Percentiles rank a stretch among this genome's conserved stretches.
Conservation (phyloP, 163 green algal genomes). For the Volvox carteri region DNA sequence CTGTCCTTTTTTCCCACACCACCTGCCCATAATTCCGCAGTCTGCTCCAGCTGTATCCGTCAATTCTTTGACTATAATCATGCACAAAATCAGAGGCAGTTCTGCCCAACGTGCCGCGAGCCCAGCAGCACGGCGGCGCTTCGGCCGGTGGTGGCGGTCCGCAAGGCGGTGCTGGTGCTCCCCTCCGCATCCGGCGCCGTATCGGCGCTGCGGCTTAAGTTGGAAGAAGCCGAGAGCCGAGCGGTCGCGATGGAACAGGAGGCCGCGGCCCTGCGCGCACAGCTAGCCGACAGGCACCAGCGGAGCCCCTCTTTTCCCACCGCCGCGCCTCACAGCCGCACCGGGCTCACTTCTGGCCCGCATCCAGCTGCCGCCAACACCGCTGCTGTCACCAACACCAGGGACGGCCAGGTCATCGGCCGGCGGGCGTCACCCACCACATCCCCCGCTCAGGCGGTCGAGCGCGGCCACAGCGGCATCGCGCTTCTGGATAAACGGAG, state of each 20-base stretch:
- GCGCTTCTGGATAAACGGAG: too few species aligned
- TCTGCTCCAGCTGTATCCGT: constrained; percentile 53
- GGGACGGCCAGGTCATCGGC: not conserved
- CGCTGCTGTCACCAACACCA: not conserved
- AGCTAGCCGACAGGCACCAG: not conserved
- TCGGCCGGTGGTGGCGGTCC: not conserved
- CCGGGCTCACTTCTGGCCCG: not conserved
- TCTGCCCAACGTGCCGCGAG: constrained; percentile 36
- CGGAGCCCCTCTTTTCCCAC: too few species aligned
- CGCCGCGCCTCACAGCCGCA: too few species aligned
- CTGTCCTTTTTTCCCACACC: not conserved
- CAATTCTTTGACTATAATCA: not conserved
- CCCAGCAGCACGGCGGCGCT: not conserved
- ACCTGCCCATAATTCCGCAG: not conserved
- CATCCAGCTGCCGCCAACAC: not conserved
- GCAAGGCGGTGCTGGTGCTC: not conserved
- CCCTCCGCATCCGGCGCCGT: not conserved
- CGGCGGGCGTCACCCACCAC: not conserved
- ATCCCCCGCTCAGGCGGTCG: not conserved
- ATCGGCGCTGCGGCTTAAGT: not conserved
- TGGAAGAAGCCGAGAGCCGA: not conserved
- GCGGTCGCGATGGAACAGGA: not conserved
- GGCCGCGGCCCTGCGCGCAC: not conserved
- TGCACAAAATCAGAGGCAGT: not conserved
- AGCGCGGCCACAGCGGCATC: too few species aligned